Base-by-base conservation (phyloP, 2,329 filamentous ascomycete genomes). In the Diaporthe sp. region DNA sequence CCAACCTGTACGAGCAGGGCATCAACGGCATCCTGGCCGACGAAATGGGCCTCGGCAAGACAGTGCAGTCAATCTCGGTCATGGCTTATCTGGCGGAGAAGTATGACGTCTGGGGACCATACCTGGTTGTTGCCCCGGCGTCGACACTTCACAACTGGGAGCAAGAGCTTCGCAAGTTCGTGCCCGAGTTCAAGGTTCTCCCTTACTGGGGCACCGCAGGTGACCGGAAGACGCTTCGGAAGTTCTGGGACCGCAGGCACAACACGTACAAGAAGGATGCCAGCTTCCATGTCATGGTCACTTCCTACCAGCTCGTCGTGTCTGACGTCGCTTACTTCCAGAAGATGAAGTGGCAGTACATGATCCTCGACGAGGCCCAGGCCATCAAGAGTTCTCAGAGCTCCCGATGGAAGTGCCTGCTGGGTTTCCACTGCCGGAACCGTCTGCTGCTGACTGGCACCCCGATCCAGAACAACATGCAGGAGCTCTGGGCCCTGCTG, bases 381-480 rank as follows among this genome's bases (percentile, higher is more conserved):
- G 97, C 97, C 79, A 98, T 99, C 91, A 99, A 99, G 88, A 98
- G 96, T 77, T 98, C 97, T 0, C 92, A 94, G 81, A 98, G 95
- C 87, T 98, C 96, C 22, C 92, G 97, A 82, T 99, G 97, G 97
- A 99, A 98, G 90, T 96, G 94, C 79, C 85, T 99, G 78, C 89
- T 99, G 62, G 94, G 94, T 70, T 98, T 98, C 89, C 94, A 97
- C 83, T 98, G 96, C 86, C 94, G 97, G 76, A 99, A 98, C 85
- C 92, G 97, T 79, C 90, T 99, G 62, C 88, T 99, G 60, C 90
- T 99, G 28, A 99, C 97, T 0, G 97, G 97, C 86, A 99, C 97
- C 0, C 97, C 97, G 3, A 98, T 99, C 79, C 97, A 99, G 85
- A 99, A 99, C 87, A 99, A 98, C 89, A 99, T 99, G 97, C 97